Base-by-base conservation (phyloP, 2,329 filamentous ascomycete genomes). In the Gnomoniopsis sp. region DNA sequence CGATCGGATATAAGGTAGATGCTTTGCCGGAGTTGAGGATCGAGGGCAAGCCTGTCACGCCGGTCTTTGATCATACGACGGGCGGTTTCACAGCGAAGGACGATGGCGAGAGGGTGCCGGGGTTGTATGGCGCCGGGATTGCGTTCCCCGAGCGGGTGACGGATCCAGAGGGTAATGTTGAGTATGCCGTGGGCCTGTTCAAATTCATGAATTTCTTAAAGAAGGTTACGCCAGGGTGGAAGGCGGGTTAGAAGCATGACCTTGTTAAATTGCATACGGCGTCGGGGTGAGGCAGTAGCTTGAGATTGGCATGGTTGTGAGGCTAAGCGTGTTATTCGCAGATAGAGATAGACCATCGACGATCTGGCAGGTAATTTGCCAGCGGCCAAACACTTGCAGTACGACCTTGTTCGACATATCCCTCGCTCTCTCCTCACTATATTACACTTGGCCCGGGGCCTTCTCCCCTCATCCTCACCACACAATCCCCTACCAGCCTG, bases 141-240 rank as follows among this genome's bases (percentile, higher is more conserved):
- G 85, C 84, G 1, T 88, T 82, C 65, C 85, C 85, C 0, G 82
- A 87, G 66, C 73, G 76, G 23, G 83, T 87, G 6, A 77, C 77
- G 10, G 85, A 88, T 72, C 85, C 84, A 1, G 71, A 78, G 44
- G 84, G 84, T 0, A 87, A 86, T 67, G 79, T 83, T 8, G 84
- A 87, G 70, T 75, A 79, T 65, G 82, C 83, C 1, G 85, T 88
- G 53, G 85, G 85, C 0, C 80, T 87, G 66, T 85, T 77, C 67
- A 88, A 88, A 70, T 88, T 88, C 63, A 87, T 87, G 83, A 83
- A 78, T 49, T 87, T 81, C 64, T 69, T 85, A 55, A 81, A 82
- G 70, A 77, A 74, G 60, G 82, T 84, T 4, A 72, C 76, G 21
- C 81, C 80, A 17, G 69, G 72, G 19, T 87, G 84, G 83, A 53